These are phyloP conservation scores for Strobilomyces echinocephalus DNA, from an alignment of 768 basidiomycete genomes.

Conservation along the genomic window DNA sequence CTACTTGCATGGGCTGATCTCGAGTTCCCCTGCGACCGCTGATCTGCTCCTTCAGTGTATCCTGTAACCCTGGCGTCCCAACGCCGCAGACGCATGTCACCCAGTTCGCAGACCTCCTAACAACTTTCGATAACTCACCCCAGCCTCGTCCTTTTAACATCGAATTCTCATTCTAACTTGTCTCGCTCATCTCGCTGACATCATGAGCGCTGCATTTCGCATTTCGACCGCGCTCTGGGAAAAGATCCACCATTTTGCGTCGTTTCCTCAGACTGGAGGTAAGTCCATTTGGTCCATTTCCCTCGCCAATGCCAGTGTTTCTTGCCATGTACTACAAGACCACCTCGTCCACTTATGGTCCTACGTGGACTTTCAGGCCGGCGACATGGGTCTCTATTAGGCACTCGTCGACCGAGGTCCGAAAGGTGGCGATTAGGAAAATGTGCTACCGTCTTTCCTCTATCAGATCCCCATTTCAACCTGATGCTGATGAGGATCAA, in stretches of 20 bases:
- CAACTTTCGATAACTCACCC: slow-evolving; percentile 9
- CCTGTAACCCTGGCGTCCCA: slow-evolving; percentile 18
- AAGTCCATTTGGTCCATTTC: slow-evolving; percentile 19
- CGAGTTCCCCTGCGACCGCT: too few relatives aligned
- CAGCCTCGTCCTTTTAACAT: too few relatives aligned
- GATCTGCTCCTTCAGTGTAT: background rate
- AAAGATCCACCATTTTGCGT: slow-evolving; percentile 85
- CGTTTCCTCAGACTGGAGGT: slow-evolving; percentile 92
- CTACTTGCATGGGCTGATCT: too few relatives aligned
- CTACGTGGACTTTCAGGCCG: background rate
- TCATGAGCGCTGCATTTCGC: slow-evolving; percentile 50
- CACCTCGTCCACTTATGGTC: too few relatives aligned
- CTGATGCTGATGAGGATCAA: too few relatives aligned
- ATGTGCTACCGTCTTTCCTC: background rate
- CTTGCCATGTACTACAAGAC: too few relatives aligned
- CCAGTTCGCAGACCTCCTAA: background rate
- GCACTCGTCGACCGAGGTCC: too few relatives aligned
- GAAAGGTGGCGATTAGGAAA: too few relatives aligned
- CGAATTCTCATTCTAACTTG: too few relatives aligned
- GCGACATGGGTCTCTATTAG: too few relatives aligned
- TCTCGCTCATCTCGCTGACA: background rate
- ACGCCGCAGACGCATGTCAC: slow-evolving; percentile 23
- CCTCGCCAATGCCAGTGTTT: background rate
- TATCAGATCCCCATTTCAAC: background rate
- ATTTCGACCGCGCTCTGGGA: slow-evolving; percentile 82